Evolutionary conservation across 2,329 filamentous ascomycete species (phyloP).

Genomic region (Curvularia eragrostidis): DNA sequence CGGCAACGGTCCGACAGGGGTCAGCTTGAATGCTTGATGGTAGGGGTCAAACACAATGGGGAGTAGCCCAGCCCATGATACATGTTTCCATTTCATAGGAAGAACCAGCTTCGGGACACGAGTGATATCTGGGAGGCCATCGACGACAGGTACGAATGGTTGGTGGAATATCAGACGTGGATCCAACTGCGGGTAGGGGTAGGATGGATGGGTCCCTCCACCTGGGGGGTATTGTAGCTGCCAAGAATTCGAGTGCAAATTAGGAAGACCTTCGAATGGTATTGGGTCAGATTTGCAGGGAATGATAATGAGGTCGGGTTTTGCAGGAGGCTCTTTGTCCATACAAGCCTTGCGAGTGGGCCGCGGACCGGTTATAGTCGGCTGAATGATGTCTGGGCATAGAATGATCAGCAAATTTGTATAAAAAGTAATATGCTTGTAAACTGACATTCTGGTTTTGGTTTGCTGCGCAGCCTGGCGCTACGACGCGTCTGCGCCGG

Average conservation of each 20-base stretch:
- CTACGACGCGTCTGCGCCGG: constrained; percentile 10
- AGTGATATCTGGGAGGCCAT: constrained; percentile 24
- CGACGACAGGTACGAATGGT: constrained; percentile 15
- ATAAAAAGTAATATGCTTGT: accelerated
- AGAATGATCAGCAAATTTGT: neutral
- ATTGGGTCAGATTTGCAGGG: constrained; percentile 7
- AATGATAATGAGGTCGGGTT: neutral
- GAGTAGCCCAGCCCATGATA: constrained; percentile 22
- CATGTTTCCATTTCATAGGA: constrained; percentile 25
- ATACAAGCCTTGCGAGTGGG: neutral
- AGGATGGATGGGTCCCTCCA: constrained; percentile 27
- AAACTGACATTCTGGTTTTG: neutral
- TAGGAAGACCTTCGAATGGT: constrained; percentile 11
- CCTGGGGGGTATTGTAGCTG: constrained; percentile 27
- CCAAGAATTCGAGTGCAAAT: constrained; percentile 15
- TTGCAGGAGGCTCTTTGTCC: neutral
- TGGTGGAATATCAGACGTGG: constrained; percentile 23
- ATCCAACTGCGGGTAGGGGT: constrained; percentile 25
- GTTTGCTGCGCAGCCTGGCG: constrained; percentile 3
- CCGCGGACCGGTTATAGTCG: neutral
- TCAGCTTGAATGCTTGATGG: constrained; percentile 30
- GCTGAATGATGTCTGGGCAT: neutral
- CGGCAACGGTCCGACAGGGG: constrained; percentile 26
- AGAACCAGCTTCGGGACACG: constrained; percentile 9
- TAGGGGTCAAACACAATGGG: constrained; percentile 29